Base-by-base conservation (phyloP, 2,329 filamentous ascomycete species). In the Cladorrhinum sp. region DNA sequence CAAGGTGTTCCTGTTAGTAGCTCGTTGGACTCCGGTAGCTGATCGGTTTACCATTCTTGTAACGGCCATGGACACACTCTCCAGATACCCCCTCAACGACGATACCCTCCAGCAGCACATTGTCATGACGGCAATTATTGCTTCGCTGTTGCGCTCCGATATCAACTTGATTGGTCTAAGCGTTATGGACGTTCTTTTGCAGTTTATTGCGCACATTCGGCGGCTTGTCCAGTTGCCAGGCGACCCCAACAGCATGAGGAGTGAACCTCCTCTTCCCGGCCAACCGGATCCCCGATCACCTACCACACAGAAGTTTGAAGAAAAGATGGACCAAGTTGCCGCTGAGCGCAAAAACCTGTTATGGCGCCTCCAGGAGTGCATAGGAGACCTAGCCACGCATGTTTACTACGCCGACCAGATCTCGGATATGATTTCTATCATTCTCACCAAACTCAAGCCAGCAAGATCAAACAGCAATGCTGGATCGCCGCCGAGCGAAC, bases 391-490 rank as follows among this genome's bases (percentile, higher is more conserved):
- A 25, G 92, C 93, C 2, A 96, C 91, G 0, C 95, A 99, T 71
- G 88, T 97, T 29, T 99, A 99, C 78, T 99, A 99, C 72, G 91
- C 91, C 1, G 93, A 98, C 68, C 95, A 99, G 74, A 91, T 98
- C 58, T 87, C 90, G 1, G 95, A 99, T 74, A 97, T 98, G 92
- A 86, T 97, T 55, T 84, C 87, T 20, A 86, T 91, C 0, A 88
- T 98, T 50, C 77, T 98, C 16, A 78, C 84, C 27, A 88, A 92
- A 20, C 80, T 98, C 27, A 95, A 90, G 73, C 91, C 92, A 2
- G 73, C 77, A 1, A 76, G 75, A 38, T 74, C 77, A 1, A 68
- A 73, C 18, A 81, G 78, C 65, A 73, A 73, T 8, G 62, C 70
- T 2, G 78, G 73, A 57, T 76, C 80, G 0, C 74, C 78, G 0